Base-by-base conservation (phyloP, 306 rosid genomes). In the Senna siamea region DNA sequence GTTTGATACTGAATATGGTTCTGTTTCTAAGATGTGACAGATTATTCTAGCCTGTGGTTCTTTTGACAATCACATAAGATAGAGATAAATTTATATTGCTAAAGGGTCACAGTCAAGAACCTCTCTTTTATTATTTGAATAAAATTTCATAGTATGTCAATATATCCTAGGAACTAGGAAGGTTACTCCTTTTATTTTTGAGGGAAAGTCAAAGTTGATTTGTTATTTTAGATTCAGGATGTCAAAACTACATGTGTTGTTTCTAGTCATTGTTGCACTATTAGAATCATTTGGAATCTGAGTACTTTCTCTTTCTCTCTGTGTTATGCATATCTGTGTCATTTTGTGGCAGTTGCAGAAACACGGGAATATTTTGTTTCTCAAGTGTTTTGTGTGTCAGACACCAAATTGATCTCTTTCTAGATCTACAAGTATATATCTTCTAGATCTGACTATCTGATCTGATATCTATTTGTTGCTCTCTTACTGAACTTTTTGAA, bases 31-130 rank as follows among this genome's bases (percentile, higher is more conserved):
- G 1, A 26, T 26, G 30, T 26, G 30, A 26, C 30, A 26, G n/a
- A n/a, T n/a, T 32, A 41, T 72, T 40, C 57, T 57, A 81, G 73
- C 69, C 30, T 60, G 59, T 67, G 52, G 23, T 17, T 44, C 66
- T 71, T 48, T 61, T 67, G 59, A 71, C 70, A 26, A 69, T 62
- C 56, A 34, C 38, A 17, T 19, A 43, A 5, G 52, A 62, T 53
- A 28, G 62, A 19, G 48, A 76, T 58, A 48, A 28, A 72, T 73
- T 32, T 76, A 55, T 69, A 6, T 50, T 38, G 35, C 44, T 32
- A 9, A 7, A 57, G 35, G 60, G 18, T 67, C 23, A 40, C 12
- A 9, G 46, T 40, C 13, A n/a, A n/a, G 8, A 7, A 7, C 8
- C 22, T 48, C 62, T 15, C 9, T 30, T 48, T 12, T 11, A 11